Conservation (phyloP, 192 early-diverging fungal genomes). For the Phlyctochytrium planicorne region DNA sequence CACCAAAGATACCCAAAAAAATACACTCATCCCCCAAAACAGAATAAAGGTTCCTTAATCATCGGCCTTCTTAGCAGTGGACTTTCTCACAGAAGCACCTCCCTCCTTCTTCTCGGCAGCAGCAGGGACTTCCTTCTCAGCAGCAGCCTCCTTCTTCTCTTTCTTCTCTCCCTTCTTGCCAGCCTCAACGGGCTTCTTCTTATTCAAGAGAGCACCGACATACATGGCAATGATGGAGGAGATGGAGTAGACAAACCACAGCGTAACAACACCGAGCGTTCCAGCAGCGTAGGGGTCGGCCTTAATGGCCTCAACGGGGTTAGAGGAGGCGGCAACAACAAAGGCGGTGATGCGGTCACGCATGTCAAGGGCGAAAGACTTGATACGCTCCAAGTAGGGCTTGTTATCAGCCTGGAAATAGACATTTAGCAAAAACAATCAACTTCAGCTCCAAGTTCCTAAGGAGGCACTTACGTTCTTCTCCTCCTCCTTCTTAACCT, state of each 20-base stretch:
- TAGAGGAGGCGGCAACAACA: constrained; percentile 18
- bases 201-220: background rate
- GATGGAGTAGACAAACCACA: constrained; percentile 1
- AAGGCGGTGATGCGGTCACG: constrained; percentile 25
- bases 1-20: too few relatives aligned
- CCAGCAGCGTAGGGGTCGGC: constrained; percentile 36
- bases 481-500: constrained; percentile 31
- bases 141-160: background rate
- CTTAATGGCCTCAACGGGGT: constrained; percentile 42
- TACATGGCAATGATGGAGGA: background rate
- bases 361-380: constrained; percentile 4
- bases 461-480: background rate
- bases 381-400: background rate
- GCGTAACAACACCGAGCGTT: constrained; percentile 13
- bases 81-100: background rate
- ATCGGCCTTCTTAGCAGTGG: constrained; percentile 6
- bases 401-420: background rate
- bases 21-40: too few relatives aligned
- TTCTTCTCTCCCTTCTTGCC: background rate
- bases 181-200: background rate
- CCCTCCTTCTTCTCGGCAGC: constrained; percentile 1
- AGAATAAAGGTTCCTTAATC: too few relatives aligned
- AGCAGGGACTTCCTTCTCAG: background rate
- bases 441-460: background rate
- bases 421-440: background rate